Evolutionary conservation across 192 early-diverging fungal species (phyloP).

Genomic region (Funneliformis geosporum): DNA sequence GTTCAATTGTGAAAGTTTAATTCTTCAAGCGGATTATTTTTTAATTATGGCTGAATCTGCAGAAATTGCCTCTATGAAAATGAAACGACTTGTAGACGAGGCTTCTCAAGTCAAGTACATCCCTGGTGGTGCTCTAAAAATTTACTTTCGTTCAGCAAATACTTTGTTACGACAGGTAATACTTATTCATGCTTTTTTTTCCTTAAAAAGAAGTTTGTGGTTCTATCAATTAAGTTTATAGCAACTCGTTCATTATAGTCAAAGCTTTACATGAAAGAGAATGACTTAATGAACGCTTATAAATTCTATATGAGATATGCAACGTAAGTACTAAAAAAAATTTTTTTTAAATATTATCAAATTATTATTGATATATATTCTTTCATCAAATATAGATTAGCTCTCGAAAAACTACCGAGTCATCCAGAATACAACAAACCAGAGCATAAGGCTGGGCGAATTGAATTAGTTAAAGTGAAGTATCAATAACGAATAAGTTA

Average conservation of each 20-base stretch:
- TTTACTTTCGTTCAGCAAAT: conserved; percentile 18
- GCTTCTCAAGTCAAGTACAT: conserved; percentile 8
- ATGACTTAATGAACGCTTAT: conserved; percentile 10
- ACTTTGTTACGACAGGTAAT: conserved; percentile 13
- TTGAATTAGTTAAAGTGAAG: conserved; percentile 2
- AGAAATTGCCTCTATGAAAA: background rate
- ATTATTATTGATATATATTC: background rate
- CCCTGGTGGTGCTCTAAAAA: conserved; percentile 16
- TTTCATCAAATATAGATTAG: background rate
- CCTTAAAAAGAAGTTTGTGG: background rate
- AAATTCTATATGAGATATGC: conserved; percentile 24
- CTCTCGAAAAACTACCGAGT: conserved; percentile 3
- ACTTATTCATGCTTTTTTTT: background rate
- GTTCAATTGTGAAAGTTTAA: background rate
- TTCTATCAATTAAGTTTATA: no score
- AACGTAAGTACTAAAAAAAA: background rate
- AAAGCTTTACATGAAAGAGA: conserved; percentile 15
- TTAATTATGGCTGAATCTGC: conserved; percentile 28
- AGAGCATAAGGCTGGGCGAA: conserved; percentile 1
- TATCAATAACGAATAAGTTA: background rate
- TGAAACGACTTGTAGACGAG: conserved; percentile 12
- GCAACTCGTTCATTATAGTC: conserved; percentile 1
- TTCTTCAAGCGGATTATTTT: no score
- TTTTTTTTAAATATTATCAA: background rate
- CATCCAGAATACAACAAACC: conserved; percentile 15